Percentiles rank a stretch among this genome's conserved stretches.
phyloP scores from a whole-genome alignment of 495 filamentous ascomycete genomes.

The Trichoderma erinaceum region DNA sequence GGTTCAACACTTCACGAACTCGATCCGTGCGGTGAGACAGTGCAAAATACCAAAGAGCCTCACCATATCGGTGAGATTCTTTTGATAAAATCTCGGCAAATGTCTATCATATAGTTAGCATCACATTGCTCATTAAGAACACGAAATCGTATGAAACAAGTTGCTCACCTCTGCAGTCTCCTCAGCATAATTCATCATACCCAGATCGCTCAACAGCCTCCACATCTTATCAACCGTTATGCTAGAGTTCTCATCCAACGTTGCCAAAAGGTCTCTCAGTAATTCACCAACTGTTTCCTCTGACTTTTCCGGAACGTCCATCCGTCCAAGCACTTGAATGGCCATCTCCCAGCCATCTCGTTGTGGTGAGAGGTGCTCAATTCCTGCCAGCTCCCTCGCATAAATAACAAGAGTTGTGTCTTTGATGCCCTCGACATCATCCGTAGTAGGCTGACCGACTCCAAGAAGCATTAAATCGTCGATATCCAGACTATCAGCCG shows the following conservation, averaged over 20 bases:
- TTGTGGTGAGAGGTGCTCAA: constrained; percentile 31
- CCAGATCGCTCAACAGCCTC: constrained; percentile 59
- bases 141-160: background rate
- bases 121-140: background rate
- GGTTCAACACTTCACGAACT: constrained; percentile 71
- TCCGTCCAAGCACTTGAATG: constrained; percentile 64
- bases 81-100: constrained; percentile 67
- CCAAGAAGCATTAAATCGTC: constrained; percentile 36
- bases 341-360: constrained; percentile 82
- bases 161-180: constrained; percentile 66
- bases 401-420: constrained; percentile 72
- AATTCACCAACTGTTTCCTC: constrained; percentile 56
- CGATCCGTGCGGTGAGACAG: constrained; percentile 67
- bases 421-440: constrained; percentile 52
- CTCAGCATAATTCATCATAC: constrained; percentile 63
- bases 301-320: constrained; percentile 59
- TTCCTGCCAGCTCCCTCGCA: constrained; percentile 50
- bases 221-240: constrained; percentile 70
- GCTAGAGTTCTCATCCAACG: constrained; percentile 57
- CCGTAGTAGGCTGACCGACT: background rate
- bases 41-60: constrained; percentile 79
- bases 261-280: constrained; percentile 52
- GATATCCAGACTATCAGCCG: constrained; percentile 43
- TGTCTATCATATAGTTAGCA: constrained; percentile 44
- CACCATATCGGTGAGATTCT: constrained; percentile 65